These are phyloP conservation scores for Plenodomus lindquistii DNA, from an alignment of 2,329 filamentous ascomycete species.

Conservation along the genomic window DNA sequence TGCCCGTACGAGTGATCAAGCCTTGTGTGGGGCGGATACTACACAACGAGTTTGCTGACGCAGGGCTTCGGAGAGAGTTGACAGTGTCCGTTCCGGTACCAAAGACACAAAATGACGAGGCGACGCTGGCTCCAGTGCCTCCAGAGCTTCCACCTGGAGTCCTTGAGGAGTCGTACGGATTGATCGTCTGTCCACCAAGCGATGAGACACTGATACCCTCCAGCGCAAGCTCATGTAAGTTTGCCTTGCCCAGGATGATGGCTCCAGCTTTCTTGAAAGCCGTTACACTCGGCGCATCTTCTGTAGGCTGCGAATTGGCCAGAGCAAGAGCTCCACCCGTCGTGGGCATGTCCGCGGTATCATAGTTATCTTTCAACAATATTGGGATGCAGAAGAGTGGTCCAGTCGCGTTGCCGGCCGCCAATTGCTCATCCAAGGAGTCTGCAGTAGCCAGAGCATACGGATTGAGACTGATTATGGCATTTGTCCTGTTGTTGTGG, in stretches of 20 bases:
- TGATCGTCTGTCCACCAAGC: conserved; percentile 65
- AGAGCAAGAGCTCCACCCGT: conserved; percentile 60
- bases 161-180: conserved; percentile 67
- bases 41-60: conserved; percentile 63
- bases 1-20: conserved; percentile 54
- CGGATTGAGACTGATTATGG: conserved; percentile 59
- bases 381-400: conserved; percentile 65
- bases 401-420: conserved; percentile 54
- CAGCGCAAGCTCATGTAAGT: conserved; percentile 66
- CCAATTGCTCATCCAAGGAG: conserved; percentile 52
- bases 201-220: conserved; percentile 67
- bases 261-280: conserved; percentile 57
- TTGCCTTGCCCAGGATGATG: conserved; percentile 61
- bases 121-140: conserved; percentile 64
- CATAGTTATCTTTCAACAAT: conserved; percentile 67
- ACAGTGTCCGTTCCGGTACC: conserved; percentile 65
- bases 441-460: conserved; percentile 55
- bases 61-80: conserved; percentile 63
- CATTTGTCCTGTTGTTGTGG: conserved; percentile 61
- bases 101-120: conserved; percentile 60
- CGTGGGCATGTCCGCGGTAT: conserved; percentile 60
- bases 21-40: conserved; percentile 62
- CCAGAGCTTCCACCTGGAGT: conserved; percentile 68
- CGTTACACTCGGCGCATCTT: conserved; percentile 56
- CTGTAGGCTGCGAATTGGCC: conserved; percentile 50